A percentile compares a stretch with the other conserved stretches of the same genome.
phyloP scores from a whole-genome alignment of 2,329 filamentous ascomycete genomes.

The Hypoxylon sp. region DNA sequence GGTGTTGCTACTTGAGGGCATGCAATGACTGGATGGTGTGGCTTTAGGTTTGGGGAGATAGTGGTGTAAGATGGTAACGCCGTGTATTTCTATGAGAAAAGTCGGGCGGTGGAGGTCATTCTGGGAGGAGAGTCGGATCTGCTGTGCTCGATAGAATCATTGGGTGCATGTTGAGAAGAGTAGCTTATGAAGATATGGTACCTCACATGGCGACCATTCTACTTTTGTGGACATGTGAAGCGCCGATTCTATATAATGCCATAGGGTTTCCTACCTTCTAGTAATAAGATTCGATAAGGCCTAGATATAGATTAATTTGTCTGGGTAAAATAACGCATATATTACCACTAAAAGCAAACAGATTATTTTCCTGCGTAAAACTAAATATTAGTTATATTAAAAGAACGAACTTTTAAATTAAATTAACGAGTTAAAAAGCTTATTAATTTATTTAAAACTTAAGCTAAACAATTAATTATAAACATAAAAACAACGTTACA shows the following conservation, averaged over 20 bases:
- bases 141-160: background rate
- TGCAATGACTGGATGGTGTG: background rate
- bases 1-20: conserved; percentile 40
- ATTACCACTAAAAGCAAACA: too few relatives aligned
- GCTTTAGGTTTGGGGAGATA: background rate
- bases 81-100: background rate
- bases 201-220: background rate
- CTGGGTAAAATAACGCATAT: too few relatives aligned
- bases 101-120: background rate
- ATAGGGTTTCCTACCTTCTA: too few relatives aligned
- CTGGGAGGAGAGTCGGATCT: background rate
- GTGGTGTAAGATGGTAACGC: background rate
- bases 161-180: background rate
- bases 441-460: too few relatives aligned
- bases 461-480: too few relatives aligned
- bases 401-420: too few relatives aligned
- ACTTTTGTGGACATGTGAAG: background rate
- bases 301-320: too few relatives aligned
- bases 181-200: background rate
- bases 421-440: too few relatives aligned
- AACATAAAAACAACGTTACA: too few relatives aligned
- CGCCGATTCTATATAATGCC: background rate
- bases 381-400: too few relatives aligned
- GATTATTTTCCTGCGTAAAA: too few relatives aligned
- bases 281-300: too few relatives aligned